A percentile compares a stretch with the other conserved stretches of the same genome.
phyloP scores from a whole-genome alignment of 139 green algal species.

The Raphidocelis subcapitata region DNA sequence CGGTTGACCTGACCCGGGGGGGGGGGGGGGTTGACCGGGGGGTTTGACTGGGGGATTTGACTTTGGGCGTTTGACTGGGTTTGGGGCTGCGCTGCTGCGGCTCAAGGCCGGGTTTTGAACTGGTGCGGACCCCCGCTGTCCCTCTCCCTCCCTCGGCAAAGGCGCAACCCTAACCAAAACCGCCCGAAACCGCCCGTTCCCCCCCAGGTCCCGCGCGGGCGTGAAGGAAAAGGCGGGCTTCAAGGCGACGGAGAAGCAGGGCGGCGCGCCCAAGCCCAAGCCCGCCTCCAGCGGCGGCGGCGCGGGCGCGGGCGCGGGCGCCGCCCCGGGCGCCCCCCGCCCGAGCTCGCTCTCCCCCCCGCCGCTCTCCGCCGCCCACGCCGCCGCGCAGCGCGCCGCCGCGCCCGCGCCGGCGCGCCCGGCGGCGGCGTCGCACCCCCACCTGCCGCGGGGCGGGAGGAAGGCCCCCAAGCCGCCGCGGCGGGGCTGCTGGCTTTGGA shows the following conservation, averaged over 20 bases:
- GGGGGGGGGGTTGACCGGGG: background rate
- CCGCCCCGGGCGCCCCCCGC: too few relatives aligned
- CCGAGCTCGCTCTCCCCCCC: too few relatives aligned
- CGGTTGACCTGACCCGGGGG: background rate
- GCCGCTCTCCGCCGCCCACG: too few relatives aligned
- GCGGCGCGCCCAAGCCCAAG: background rate
- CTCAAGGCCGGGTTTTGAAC: too few relatives aligned
- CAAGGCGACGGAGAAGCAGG: conserved; percentile 31
- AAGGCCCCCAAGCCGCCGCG: background rate
- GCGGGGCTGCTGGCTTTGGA: conserved; percentile 30
- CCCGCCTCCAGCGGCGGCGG: background rate
- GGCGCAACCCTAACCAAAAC: too few relatives aligned
- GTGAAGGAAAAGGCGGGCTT: conserved; percentile 26
- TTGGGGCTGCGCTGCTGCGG: too few relatives aligned
- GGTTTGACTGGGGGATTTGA: background rate
- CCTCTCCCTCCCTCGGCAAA: too few relatives aligned
- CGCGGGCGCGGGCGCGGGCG: too few relatives aligned
- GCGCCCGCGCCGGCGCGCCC: too few relatives aligned
- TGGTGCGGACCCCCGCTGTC: too few relatives aligned
- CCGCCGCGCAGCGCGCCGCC: too few relatives aligned
- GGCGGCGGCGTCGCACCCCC: background rate
- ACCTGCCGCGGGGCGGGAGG: conserved; percentile 3
- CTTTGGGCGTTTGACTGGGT: background rate
- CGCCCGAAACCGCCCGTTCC: too few relatives aligned
- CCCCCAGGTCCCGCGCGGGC: conserved; percentile 15